phyloP scores from a whole-genome alignment of 1,284 basidiomycete species.

The Exsudoporus floridanus region DNA sequence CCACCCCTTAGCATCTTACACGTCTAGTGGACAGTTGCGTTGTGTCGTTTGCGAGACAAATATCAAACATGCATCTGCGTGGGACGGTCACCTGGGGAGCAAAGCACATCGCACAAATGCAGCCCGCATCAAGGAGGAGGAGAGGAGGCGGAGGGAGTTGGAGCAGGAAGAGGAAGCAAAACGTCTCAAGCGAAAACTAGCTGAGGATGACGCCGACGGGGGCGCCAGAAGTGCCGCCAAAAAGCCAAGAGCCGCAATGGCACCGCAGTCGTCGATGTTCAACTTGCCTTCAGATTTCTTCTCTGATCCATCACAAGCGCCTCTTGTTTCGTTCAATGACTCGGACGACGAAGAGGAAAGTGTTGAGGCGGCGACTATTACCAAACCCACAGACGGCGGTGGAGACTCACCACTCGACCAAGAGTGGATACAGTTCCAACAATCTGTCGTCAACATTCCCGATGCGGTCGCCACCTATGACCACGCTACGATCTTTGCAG shows the following conservation, averaged over 20 bases:
- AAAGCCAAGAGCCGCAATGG: slow-evolving; percentile 34
- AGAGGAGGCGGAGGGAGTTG: slow-evolving; percentile 41
- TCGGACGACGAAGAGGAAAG: slow-evolving; percentile 49
- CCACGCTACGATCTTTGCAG: slow-evolving; percentile 67
- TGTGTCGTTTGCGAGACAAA: slow-evolving; percentile 62
- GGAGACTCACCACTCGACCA: slow-evolving; percentile 46
- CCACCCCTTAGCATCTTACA: slow-evolving; percentile 74
- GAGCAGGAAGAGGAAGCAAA: slow-evolving; percentile 35
- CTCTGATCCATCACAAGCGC: slow-evolving; percentile 65
- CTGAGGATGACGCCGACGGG: slow-evolving; percentile 27
- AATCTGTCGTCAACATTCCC: slow-evolving; percentile 49
- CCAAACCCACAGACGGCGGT: slow-evolving; percentile 15
- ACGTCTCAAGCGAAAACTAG: slow-evolving; percentile 41
- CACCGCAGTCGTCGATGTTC: slow-evolving; percentile 10
- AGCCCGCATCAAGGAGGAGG: slow-evolving; percentile 53
- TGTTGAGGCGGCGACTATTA: not conserved
- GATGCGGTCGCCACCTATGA: slow-evolving; percentile 53
- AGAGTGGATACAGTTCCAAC: slow-evolving; percentile 71
- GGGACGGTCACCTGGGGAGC: slow-evolving; percentile 82
- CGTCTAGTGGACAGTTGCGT: slow-evolving; percentile 59
- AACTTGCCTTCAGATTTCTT: slow-evolving; percentile 73
- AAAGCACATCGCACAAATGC: slow-evolving; percentile 71
- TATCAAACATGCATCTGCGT: slow-evolving; percentile 75
- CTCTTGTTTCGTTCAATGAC: slow-evolving; percentile 38
- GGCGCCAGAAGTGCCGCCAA: slow-evolving; percentile 24